These are phyloP conservation scores for Stropharia rugosoannulata DNA, from an alignment of 768 basidiomycete genomes.

Conservation along the genomic window DNA sequence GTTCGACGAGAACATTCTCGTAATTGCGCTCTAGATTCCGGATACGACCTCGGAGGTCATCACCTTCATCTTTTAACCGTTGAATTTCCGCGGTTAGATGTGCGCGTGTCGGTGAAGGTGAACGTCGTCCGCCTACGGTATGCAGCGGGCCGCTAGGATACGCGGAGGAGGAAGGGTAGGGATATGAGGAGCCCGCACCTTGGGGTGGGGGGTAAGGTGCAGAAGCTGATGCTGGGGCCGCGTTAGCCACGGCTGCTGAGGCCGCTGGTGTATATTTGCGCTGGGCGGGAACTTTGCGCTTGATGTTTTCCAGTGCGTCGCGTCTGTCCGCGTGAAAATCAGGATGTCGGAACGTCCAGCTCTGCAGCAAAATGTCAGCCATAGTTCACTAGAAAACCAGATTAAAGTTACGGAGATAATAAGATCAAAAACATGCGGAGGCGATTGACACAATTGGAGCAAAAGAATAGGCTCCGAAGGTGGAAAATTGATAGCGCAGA, in stretches of 20 bases:
- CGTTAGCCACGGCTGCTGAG: slow-evolving; percentile 16
- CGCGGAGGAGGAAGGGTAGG: not conserved
- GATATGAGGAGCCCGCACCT: slow-evolving; percentile 1
- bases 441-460: too few species aligned
- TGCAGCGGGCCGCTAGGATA: not conserved
- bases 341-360: slow-evolving; percentile 61
- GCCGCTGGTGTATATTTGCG: slow-evolving; percentile 23
- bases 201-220: slow-evolving; percentile 19
- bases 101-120: slow-evolving; percentile 4
- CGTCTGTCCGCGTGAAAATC: slow-evolving; percentile 56
- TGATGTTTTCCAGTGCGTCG: slow-evolving; percentile 57
- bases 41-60: slow-evolving; percentile 32
- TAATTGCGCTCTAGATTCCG: slow-evolving; percentile 37
- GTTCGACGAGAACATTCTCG: slow-evolving; percentile 34
- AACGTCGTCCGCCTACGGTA: not conserved
- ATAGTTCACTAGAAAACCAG: not conserved
- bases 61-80: slow-evolving; percentile 29
- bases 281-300: slow-evolving; percentile 56
- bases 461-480: too few species aligned
- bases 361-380: slow-evolving; percentile 23
- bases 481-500: not conserved
- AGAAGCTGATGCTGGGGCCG: slow-evolving; percentile 18
- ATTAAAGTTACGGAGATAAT: too few species aligned
- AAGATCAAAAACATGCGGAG: too few species aligned
- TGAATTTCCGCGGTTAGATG: slow-evolving; percentile 25